These are phyloP conservation scores for Entomortierella chlamydospora DNA, from an alignment of 192 early-diverging fungal species.

Conservation along the genomic window DNA sequence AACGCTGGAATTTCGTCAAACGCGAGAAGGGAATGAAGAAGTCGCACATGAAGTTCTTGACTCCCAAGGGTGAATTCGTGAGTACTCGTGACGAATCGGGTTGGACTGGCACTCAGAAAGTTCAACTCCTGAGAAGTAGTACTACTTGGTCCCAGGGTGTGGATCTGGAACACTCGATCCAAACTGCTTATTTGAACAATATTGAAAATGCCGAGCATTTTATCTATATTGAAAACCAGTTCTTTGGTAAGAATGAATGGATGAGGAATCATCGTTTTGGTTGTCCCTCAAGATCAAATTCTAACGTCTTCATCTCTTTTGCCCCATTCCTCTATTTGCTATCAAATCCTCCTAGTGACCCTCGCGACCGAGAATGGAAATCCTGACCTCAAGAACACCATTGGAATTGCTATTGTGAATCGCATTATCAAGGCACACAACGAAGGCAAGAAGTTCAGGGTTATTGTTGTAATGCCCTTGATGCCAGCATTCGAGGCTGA, in stretches of 20 bases:
- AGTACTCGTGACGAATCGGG: conserved; percentile 66
- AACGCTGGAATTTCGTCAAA: conserved; percentile 94
- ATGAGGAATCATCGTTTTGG: background rate
- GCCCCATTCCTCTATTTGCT: background rate
- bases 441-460: conserved; percentile 76
- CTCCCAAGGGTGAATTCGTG: conserved; percentile 81
- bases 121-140: conserved; percentile 79
- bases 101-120: conserved; percentile 72
- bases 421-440: conserved; percentile 79
- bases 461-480: conserved; percentile 87
- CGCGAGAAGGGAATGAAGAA: conserved; percentile 72
- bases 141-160: conserved; percentile 81
- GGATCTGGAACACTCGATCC: conserved; percentile 74
- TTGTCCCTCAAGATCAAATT: too few relatives aligned
- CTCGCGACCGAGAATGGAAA: conserved; percentile 55
- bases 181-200: conserved; percentile 82
- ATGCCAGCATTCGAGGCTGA: conserved; percentile 92
- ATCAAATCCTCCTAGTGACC: conserved; percentile 52
- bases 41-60: conserved; percentile 71
- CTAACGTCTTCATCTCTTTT: too few relatives aligned
- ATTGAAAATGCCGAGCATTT: conserved; percentile 86
- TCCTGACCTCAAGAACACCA: conserved; percentile 80
- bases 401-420: conserved; percentile 83
- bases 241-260: conserved; percentile 75
- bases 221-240: conserved; percentile 97